Percentiles rank a stretch among this genome's conserved stretches.
Conservation (phyloP, 495 filamentous ascomycete genomes). For the Daldinia vernicosa region DNA sequence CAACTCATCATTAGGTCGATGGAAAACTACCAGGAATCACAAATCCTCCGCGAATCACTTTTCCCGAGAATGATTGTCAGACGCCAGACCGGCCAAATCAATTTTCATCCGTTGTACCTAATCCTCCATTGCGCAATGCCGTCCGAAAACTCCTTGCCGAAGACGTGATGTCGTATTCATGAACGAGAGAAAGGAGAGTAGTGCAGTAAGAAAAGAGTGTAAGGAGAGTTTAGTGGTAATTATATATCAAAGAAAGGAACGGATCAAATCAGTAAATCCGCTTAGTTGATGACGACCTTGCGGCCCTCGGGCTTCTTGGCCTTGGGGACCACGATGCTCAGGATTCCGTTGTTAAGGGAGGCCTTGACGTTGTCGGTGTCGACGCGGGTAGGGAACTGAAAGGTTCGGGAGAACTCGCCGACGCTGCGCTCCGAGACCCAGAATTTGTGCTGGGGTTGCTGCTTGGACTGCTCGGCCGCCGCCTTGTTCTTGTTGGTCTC, state of each 20-base stretch:
- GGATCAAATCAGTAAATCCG: background rate
- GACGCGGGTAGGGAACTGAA: conserved; percentile 77
- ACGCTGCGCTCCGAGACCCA: conserved; percentile 83
- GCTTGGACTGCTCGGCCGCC: conserved; percentile 37
- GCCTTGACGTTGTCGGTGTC: conserved; percentile 83
- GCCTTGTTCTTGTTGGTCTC: conserved; percentile 45
- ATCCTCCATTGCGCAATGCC: background rate
- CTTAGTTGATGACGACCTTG: conserved; percentile 44
- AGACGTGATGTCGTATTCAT: background rate
- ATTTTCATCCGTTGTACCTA: background rate
- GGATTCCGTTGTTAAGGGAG: conserved; percentile 76
- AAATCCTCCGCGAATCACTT: conserved; percentile 13
- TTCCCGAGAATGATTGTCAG: conserved; percentile 11
- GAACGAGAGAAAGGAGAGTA: background rate
- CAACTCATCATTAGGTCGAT: background rate
- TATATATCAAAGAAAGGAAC: background rate
- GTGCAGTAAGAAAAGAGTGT: background rate
- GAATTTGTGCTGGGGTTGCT: conserved; percentile 65
- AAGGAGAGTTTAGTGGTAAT: background rate
- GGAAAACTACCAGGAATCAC: conserved; percentile 3
- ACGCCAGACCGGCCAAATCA: conserved; percentile 4
- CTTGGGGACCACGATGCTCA: conserved; percentile 81
- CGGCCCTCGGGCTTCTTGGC: conserved; percentile 57
- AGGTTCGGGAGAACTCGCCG: conserved; percentile 81
- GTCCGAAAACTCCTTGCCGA: background rate